A percentile compares a stretch with the other conserved stretches of the same genome.
Conservation (phyloP, 2,329 filamentous ascomycete genomes). For the Mariannaea sp. region DNA sequence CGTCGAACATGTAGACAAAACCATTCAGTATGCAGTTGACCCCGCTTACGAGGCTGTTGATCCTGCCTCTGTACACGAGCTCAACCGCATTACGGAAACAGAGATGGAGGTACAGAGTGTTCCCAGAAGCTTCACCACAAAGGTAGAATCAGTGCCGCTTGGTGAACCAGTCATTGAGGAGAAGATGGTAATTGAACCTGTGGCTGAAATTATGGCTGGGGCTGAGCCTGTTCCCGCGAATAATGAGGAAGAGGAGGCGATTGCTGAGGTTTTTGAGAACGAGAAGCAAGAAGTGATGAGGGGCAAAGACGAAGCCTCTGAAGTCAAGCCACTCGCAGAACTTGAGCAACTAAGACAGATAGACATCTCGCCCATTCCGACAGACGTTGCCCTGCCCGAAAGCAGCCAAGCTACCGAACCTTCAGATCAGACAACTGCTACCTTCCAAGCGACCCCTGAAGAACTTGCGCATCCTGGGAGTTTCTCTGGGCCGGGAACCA, state of each 20-base stretch:
- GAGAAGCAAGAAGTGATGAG: slow-evolving; percentile 19
- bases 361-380: neutral
- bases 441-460: neutral
- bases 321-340: neutral
- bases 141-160: neutral
- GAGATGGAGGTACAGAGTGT: neutral
- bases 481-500: neutral
- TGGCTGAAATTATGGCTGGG: neutral
- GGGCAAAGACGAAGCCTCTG: slow-evolving; percentile 18
- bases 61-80: neutral
- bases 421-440: neutral
- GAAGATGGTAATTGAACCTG: neutral
- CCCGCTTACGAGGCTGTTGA: neutral
- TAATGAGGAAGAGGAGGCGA: neutral
- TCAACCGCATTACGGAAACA: neutral
- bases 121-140: neutral
- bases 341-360: neutral
- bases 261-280: neutral
- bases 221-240: neutral
- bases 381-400: neutral
- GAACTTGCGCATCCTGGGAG: neutral
- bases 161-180: neutral
- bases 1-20: neutral
- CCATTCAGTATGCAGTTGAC: neutral
- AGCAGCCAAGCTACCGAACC: neutral